Base-by-base conservation (phyloP, 2,329 filamentous ascomycete genomes). In the Seiridium cupressi region DNA sequence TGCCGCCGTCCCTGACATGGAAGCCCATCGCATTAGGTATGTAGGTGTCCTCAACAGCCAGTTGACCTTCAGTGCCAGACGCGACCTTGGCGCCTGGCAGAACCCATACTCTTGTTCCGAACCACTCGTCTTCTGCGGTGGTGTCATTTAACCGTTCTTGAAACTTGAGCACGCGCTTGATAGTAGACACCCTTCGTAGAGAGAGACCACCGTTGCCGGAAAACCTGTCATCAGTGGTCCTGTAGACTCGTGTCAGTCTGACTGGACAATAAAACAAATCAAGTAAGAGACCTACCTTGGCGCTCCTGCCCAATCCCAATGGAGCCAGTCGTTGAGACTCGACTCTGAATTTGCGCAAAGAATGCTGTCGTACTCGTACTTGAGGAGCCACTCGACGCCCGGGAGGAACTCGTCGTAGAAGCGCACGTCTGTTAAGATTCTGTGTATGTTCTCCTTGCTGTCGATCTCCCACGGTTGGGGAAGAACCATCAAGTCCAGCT, bases 71-170 rank as follows among this genome's bases (percentile, higher is more conserved):
- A 13, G 69, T 62, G 8, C 64, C 65, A 9, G 66, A 69, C 1
- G 83, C 80, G 31, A 85, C 78, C 60, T 76, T 79, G 7, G 79
- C 78, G 26, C 78, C 79, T 1, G 81, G 80, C 35, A 84, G 68
- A 40, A 77, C 67, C 55, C 76, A 77, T 34, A 85, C 67, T 3
- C 82, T 77, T 62, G 76, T 76, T 10, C 78, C 77, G 61, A 84
- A 81, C 84, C 84, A 86, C 61, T 82, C 77, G 59, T 85, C 83
- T 67, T 86, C 84, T 44, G 82, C 73, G 44, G 79, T 74, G 9
- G 77, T 77, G 66, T 83, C 70, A 69, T 82, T 82, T 64, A 74
- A 75, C n/a, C 83, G 77, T 26, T 72, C 71, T 63, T 85, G 81
- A 63, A 81, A 81, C 38, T 67, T 66, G 10, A 86, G 74, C 3